phyloP scores from a whole-genome alignment of 495 filamentous ascomycete species.

The Daldinia loculata region DNA sequence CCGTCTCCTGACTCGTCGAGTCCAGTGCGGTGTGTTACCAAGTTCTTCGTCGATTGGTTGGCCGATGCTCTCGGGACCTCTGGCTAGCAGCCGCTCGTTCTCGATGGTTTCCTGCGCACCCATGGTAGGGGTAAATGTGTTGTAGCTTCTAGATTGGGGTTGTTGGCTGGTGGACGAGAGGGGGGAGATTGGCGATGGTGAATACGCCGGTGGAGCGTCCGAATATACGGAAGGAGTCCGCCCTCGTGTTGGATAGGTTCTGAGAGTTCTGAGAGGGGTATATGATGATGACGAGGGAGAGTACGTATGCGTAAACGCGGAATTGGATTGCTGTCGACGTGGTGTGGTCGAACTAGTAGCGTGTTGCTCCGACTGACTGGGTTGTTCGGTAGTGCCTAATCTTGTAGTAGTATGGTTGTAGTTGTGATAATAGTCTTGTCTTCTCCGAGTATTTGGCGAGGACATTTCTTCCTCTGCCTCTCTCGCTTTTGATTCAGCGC shows the following conservation, averaged over 20 bases:
- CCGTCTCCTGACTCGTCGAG: conserved; percentile 43
- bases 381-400: conserved; percentile 33
- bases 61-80: conserved; percentile 56
- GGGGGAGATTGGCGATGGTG: conserved; percentile 50
- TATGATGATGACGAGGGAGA: conserved; percentile 41
- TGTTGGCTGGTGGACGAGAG: conserved; percentile 19
- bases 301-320: conserved; percentile 38
- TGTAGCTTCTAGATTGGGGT: conserved; percentile 46
- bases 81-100: conserved; percentile 46
- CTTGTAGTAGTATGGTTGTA: conserved; percentile 18
- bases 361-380: conserved; percentile 20
- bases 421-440: conserved; percentile 7
- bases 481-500: conserved; percentile 51
- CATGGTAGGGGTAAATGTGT: conserved; percentile 53
- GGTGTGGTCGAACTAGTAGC: conserved; percentile 20
- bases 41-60: conserved; percentile 36
- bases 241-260: conserved; percentile 12
- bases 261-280: conserved; percentile 5
- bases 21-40: conserved; percentile 40
- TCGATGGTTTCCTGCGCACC: conserved; percentile 46
- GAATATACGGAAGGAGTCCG: conserved; percentile 45
- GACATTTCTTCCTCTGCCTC: conserved; percentile 50
- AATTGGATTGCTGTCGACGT: conserved; percentile 18
- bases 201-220: conserved; percentile 59
- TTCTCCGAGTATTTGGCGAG: conserved; percentile 17